A percentile compares a stretch with the other conserved stretches of the same genome.
phyloP scores from a whole-genome alignment of 164 flowering plant species.

The Pachysandra terminalis region DNA sequence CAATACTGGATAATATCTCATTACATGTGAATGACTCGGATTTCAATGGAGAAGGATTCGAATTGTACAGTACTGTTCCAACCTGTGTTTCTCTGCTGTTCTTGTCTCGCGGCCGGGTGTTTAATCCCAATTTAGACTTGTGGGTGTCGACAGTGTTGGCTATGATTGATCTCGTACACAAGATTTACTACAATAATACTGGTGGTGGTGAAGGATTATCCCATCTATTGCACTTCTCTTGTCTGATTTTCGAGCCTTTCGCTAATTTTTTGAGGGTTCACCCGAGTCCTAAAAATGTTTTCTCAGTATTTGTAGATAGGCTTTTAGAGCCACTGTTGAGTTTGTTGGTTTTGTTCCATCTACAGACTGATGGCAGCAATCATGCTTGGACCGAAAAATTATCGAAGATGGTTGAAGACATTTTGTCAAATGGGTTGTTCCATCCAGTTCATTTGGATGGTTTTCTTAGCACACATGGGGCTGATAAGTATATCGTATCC shows the following conservation, averaged over 20 bases:
- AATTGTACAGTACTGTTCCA: conserved; percentile 30
- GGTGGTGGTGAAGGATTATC: conserved; percentile 14
- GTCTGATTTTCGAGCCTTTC: conserved; percentile 66
- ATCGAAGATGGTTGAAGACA: conserved; percentile 46
- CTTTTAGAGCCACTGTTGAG: conserved; percentile 69
- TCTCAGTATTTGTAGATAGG: conserved; percentile 58
- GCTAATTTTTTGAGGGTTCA: conserved; percentile 61
- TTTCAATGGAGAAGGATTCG: conserved; percentile 26
- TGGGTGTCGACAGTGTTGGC: conserved; percentile 50
- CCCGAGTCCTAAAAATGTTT: conserved; percentile 67
- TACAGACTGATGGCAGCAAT: conserved; percentile 13
- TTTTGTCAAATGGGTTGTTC: conserved; percentile 67
- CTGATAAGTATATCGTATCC: conserved; percentile 32
- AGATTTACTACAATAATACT: conserved; percentile 17
- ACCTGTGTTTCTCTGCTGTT: conserved; percentile 56
- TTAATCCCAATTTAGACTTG: conserved; percentile 59
- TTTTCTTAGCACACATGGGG: conserved; percentile 44
- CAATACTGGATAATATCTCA: conserved; percentile 12
- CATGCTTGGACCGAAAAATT: conserved; percentile 24
- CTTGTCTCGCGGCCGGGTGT: conserved; percentile 43
- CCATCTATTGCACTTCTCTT: conserved; percentile 34
- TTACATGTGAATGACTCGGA: conserved; percentile 11
- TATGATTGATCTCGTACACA: conserved; percentile 41
- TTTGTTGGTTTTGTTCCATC: conserved; percentile 33
- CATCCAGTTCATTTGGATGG: conserved; percentile 81